Percentiles rank a stretch among this genome's conserved stretches.
phyloP scores from a whole-genome alignment of 345 rosid species.

The Erodium maritimum region DNA sequence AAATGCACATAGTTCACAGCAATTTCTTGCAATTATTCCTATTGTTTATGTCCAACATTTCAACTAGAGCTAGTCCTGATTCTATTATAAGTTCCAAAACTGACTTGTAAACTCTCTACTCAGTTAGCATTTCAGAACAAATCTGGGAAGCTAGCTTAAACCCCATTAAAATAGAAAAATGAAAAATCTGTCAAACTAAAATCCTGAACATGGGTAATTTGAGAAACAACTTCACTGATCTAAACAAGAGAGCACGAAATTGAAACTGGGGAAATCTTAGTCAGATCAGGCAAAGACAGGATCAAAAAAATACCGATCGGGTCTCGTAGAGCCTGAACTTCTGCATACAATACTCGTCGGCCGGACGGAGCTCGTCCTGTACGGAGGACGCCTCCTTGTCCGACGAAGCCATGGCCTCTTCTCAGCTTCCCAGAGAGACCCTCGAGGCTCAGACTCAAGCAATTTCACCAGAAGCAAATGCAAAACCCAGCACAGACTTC shows the following conservation, averaged over 20 bases:
- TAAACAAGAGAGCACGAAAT: background rate
- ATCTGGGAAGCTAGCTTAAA: background rate
- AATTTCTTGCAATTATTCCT: too few species aligned
- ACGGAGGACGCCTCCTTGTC: background rate
- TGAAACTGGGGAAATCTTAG: slow-evolving; percentile 6
- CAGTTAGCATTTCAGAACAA: too few species aligned
- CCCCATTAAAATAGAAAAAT: background rate
- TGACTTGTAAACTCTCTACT: too few species aligned
- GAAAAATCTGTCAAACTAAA: background rate
- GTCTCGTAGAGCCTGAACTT: slow-evolving; percentile 74
- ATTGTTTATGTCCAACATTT: too few species aligned
- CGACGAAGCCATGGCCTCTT: background rate
- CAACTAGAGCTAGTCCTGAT: too few species aligned
- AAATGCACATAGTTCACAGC: too few species aligned
- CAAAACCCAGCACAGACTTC: slow-evolving; percentile 14
- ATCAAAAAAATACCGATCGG: slow-evolving; percentile 38
- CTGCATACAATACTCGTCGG: slow-evolving; percentile 28
- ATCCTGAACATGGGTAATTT: background rate
- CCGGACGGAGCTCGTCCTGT: background rate
- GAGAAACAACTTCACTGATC: background rate
- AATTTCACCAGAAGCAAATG: slow-evolving; percentile 37
- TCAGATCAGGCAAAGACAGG: slow-evolving; percentile 1
- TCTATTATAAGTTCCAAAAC: too few species aligned
- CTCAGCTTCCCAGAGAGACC: slow-evolving; percentile 6
- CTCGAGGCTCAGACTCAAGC: slow-evolving; percentile 81